Evolutionary conservation across 2,329 filamentous ascomycete species (phyloP).

Genomic region (Fusarium sp.): DNA sequence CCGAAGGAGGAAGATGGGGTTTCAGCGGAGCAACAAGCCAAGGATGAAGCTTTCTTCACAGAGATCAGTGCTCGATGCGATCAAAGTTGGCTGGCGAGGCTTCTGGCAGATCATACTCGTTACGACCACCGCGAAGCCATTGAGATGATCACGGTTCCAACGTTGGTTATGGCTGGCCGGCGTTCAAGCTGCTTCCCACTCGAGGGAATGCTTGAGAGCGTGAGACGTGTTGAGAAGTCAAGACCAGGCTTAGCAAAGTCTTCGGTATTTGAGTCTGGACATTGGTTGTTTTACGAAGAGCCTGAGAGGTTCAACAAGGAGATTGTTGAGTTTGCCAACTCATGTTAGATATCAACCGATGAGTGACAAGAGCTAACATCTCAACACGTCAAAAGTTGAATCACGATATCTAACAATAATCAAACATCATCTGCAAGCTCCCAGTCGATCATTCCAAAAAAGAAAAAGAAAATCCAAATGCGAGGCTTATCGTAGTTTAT

Average conservation of each 20-base stretch:
- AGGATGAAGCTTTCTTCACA: slow-evolving; percentile 42
- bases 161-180: slow-evolving; percentile 42
- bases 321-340: slow-evolving; percentile 35
- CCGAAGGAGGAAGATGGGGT: slow-evolving; percentile 33
- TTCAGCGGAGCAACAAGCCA: slow-evolving; percentile 35
- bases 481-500: background rate
- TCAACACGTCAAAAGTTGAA: background rate
- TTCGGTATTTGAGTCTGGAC: slow-evolving; percentile 42
- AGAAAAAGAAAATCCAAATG: background rate
- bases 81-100: slow-evolving; percentile 42
- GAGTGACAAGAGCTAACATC: background rate
- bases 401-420: background rate
- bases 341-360: slow-evolving; percentile 13
- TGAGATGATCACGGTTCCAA: slow-evolving; percentile 40
- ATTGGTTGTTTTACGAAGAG: slow-evolving; percentile 46
- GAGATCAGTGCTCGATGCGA: slow-evolving; percentile 42
- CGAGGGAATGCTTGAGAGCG: slow-evolving; percentile 44
- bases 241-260: slow-evolving; percentile 33
- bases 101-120: slow-evolving; percentile 43
- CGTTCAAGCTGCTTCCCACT: slow-evolving; percentile 44
- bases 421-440: background rate
- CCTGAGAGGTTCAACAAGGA: slow-evolving; percentile 42
- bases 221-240: slow-evolving; percentile 35
- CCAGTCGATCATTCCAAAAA: background rate
- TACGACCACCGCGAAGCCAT: slow-evolving; percentile 44